Evolutionary conservation across 2,329 filamentous ascomycete genomes (phyloP), one percentile per base, ranked within the genome.

Genomic region (Lachnellula hyalina): DNA sequence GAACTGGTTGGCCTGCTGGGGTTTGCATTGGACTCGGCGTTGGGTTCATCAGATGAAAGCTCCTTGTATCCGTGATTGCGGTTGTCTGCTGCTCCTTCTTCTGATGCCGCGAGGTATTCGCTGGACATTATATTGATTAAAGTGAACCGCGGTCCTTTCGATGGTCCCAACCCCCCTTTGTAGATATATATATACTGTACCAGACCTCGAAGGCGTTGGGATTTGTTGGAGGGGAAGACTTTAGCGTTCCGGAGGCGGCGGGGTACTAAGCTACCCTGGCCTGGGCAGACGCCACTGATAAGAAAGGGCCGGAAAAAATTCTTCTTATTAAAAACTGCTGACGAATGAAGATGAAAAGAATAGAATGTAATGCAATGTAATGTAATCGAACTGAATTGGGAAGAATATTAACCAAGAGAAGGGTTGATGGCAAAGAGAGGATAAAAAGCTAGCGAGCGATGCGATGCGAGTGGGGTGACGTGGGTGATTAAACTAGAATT

Each of bases 1-100:
- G 64, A 19, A 57, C 65, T 68, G 2, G 50, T 51, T 9, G 65
- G 61, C 19, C 65, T 62, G 52, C 64, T 66, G 21, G 61, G 57
- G 19, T 44, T 53, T 15, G 61, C 50, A 49, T 63, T 66, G 8
- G 58, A 58, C 1, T 62, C 53, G 12, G 47, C 49, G 45, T 60
- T 65, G 46, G 49, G 44, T 32, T 60, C 59, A 28, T 56, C 56
- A 11, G 59, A 59, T 14, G 58, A 62, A 21, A 61, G 38, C 40
- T 58, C 58, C 38, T 41, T 54, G 49, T 62, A 62, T 47, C 49
- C 54, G 12, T 47, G n/a, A 19, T 52, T 21, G 28, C 55, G 56
- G 38, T 49, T 42, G 15, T 3, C 6, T 35, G 34, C 14, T 49
- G 36, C n/a, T 2, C 53, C 49, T 35, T 51, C 50, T 55, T 65